phyloP scores from a whole-genome alignment of 305 asterid species.

The Solanum aculeatissimum region DNA sequence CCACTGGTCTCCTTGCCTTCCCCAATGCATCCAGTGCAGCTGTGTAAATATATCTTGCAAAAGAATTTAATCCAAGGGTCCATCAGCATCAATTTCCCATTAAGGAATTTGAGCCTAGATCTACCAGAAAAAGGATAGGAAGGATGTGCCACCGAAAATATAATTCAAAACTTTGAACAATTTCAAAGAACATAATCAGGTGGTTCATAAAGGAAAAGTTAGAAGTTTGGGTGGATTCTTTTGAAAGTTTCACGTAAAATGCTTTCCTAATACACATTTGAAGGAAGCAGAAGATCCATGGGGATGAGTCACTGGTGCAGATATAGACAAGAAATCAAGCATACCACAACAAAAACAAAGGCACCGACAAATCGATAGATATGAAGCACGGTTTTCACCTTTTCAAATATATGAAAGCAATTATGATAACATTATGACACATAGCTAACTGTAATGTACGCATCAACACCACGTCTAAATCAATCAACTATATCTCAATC shows the following conservation, averaged over 20 bases:
- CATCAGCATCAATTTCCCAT: neutral
- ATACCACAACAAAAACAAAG: neutral
- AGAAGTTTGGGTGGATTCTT: neutral
- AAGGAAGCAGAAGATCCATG: neutral
- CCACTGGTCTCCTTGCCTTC: slow-evolving; percentile 89
- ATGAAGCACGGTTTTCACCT: neutral
- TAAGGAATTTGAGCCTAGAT: neutral
- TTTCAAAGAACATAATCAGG: neutral
- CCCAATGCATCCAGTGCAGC: slow-evolving; percentile 88
- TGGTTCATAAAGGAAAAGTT: neutral
- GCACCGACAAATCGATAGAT: neutral
- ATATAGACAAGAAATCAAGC: neutral
- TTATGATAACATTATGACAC: neutral
- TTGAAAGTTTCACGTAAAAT: neutral
- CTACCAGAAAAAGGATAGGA: neutral
- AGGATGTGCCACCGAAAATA: neutral
- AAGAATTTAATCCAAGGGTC: neutral
- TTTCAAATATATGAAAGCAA: neutral
- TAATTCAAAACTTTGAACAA: neutral
- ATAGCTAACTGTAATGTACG: neutral
- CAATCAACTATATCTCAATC: neutral
- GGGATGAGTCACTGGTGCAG: neutral
- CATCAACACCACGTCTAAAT: neutral
- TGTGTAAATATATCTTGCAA: slow-evolving; percentile 53
- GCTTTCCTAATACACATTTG: neutral